These are phyloP conservation scores for Teratosphaeriaceae sp. DNA, from an alignment of 2,329 filamentous ascomycete genomes.

Conservation along the genomic window DNA sequence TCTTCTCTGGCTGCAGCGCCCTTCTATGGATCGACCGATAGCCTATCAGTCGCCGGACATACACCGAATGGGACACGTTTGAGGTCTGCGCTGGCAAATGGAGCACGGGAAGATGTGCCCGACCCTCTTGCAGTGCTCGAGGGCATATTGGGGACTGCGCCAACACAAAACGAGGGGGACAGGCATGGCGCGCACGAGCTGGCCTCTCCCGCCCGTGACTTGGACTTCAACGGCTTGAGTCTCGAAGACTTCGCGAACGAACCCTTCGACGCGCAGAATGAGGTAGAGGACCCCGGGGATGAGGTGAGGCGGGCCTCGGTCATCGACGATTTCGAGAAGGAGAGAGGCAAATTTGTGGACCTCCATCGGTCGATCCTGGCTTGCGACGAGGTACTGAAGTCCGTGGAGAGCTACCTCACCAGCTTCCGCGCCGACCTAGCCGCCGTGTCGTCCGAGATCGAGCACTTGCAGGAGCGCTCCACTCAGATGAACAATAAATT, in stretches of 20 bases:
- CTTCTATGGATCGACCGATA: constrained; percentile 68
- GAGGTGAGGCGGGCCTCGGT: too few relatives aligned
- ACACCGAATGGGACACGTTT: constrained; percentile 62
- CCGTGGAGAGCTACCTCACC: constrained; percentile 85
- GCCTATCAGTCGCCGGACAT: constrained; percentile 60
- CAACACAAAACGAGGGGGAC: background rate
- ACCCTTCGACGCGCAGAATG: constrained; percentile 16
- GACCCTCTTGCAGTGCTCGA: constrained; percentile 68
- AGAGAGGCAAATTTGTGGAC: constrained; percentile 80
- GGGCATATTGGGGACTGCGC: constrained; percentile 47
- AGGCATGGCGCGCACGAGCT: background rate
- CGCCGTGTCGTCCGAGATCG: constrained; percentile 88
- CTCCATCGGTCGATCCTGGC: constrained; percentile 81
- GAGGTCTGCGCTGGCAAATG: constrained; percentile 49
- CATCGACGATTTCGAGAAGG: constrained; percentile 57
- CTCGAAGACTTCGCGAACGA: constrained; percentile 61
- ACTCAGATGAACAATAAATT: constrained; percentile 74
- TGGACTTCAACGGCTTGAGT: constrained; percentile 74
- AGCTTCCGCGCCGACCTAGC: constrained; percentile 92
- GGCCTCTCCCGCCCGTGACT: too few relatives aligned
- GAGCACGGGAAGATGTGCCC: constrained; percentile 49
- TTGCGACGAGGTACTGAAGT: constrained; percentile 88
- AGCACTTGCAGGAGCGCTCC: constrained; percentile 83
- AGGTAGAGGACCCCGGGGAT: too few relatives aligned
- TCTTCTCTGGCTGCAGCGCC: constrained; percentile 72